A percentile compares a stretch with the other conserved stretches of the same genome.
phyloP scores from a whole-genome alignment of 1,284 basidiomycete species.

The Caloboletus inedulis region DNA sequence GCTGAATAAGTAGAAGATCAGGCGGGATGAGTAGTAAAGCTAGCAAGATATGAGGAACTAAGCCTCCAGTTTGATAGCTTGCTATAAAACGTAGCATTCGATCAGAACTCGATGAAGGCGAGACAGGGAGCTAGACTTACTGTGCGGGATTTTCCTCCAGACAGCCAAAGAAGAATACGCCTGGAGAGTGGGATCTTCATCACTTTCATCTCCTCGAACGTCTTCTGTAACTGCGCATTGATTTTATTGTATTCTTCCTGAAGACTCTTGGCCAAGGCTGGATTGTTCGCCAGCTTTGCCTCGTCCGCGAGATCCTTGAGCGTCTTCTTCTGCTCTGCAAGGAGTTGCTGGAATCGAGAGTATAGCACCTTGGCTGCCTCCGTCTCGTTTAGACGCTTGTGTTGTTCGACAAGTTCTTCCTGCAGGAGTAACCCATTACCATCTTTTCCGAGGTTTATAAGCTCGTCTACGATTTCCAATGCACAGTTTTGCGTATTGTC shows the following conservation, averaged over 20 bases:
- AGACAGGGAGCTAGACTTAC: slow-evolving; percentile 4
- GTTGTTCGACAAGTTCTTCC: slow-evolving; percentile 20
- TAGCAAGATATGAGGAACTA: background rate
- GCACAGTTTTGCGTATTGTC: background rate
- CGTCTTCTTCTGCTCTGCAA: slow-evolving; percentile 13
- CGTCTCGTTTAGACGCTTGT: slow-evolving; percentile 20
- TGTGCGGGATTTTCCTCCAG: slow-evolving; percentile 2
- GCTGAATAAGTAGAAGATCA: background rate
- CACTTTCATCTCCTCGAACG: slow-evolving; percentile 17
- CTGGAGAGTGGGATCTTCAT: slow-evolving; percentile 21
- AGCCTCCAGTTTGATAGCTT: background rate
- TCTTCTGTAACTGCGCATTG: slow-evolving; percentile 10
- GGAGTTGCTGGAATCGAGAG: slow-evolving; percentile 18
- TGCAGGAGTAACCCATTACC: slow-evolving; percentile 16
- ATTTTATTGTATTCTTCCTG: slow-evolving; percentile 13
- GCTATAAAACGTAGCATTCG: too few species aligned
- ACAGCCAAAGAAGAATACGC: slow-evolving; percentile 11
- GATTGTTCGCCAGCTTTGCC: slow-evolving; percentile 10
- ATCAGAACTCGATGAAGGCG: background rate
- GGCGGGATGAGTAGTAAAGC: background rate
- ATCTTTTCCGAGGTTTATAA: background rate
- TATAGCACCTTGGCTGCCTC: slow-evolving; percentile 21
- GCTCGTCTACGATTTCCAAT: slow-evolving; percentile 1
- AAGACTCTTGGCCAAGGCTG: slow-evolving; percentile 8
- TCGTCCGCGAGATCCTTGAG: slow-evolving; percentile 16